Evolutionary conservation across 2,329 filamentous ascomycete genomes (phyloP).

Genomic region (Mollisiaceae sp.): DNA sequence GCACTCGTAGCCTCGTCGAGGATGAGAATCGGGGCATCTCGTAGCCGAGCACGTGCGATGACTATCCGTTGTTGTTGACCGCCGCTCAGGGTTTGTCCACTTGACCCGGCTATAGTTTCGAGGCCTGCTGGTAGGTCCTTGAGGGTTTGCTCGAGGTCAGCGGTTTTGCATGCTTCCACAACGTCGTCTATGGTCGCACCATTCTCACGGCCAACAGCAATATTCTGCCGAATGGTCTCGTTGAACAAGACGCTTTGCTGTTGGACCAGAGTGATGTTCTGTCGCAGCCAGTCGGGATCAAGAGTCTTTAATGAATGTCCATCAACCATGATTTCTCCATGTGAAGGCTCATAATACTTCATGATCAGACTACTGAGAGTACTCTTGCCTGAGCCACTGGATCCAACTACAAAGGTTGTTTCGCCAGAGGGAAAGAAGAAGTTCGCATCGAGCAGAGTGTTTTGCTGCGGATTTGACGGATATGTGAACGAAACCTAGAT

Average conservation of each 20-base stretch:
- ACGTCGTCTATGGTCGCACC: slow-evolving; percentile 62
- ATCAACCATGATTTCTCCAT: slow-evolving; percentile 73
- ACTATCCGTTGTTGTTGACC: slow-evolving; percentile 85
- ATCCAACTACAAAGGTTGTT: slow-evolving; percentile 81
- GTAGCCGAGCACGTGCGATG: slow-evolving; percentile 76
- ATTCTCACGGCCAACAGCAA: slow-evolving; percentile 69
- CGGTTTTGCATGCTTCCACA: slow-evolving; percentile 65
- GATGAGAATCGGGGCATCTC: slow-evolving; percentile 80
- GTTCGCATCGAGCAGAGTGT: slow-evolving; percentile 64
- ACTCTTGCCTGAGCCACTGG: slow-evolving; percentile 91
- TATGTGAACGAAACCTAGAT: slow-evolving; percentile 81
- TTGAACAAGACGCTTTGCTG: slow-evolving; percentile 83
- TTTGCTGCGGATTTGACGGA: slow-evolving; percentile 67
- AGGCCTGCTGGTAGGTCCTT: slow-evolving; percentile 70
- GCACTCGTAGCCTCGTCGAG: slow-evolving; percentile 90
- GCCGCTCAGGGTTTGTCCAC: slow-evolving; percentile 77
- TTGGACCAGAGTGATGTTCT: slow-evolving; percentile 80
- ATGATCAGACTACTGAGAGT: slow-evolving; percentile 82
- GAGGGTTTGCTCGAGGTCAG: slow-evolving; percentile 72
- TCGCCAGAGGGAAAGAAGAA: slow-evolving; percentile 75
- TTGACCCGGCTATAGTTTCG: slow-evolving; percentile 71
- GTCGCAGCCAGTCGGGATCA: slow-evolving; percentile 73
- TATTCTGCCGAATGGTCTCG: slow-evolving; percentile 78
- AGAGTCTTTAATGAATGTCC: slow-evolving; percentile 64
- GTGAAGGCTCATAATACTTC: slow-evolving; percentile 72